Evolutionary conservation across 495 filamentous ascomycete species (phyloP).

Genomic region (Staphylotrichum longicolle): DNA sequence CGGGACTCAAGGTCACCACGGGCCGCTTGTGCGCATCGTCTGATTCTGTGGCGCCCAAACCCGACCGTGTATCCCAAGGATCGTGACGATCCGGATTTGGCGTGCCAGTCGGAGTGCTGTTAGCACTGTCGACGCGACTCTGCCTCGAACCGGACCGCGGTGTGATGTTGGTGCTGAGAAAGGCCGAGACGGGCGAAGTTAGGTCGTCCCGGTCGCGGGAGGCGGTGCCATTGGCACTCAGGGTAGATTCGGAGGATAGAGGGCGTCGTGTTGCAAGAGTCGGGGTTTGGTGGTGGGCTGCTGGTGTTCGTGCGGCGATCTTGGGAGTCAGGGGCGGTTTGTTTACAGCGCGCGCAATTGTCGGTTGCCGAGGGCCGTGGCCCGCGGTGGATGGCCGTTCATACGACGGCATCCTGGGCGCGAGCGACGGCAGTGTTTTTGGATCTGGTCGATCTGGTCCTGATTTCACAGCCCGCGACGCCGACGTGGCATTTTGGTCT

Average conservation of each 20-base stretch:
- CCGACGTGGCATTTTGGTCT: constrained; percentile 45
- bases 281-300: constrained; percentile 33
- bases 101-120: constrained; percentile 59
- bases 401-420: constrained; percentile 33
- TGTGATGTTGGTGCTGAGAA: constrained; percentile 64
- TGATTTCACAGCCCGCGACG: constrained; percentile 35
- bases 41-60: constrained; percentile 32
- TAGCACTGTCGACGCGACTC: constrained; percentile 62
- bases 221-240: constrained; percentile 18
- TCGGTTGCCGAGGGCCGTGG: constrained; percentile 33
- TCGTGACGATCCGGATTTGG: constrained; percentile 47
- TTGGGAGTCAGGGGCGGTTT: constrained; percentile 49
- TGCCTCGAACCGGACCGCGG: constrained; percentile 67
- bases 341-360: constrained; percentile 41
- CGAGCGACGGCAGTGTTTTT: constrained; percentile 30
- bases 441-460: constrained; percentile 30
- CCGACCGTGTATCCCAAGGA: constrained; percentile 39
- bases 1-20: constrained; percentile 35
- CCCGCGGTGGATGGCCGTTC: constrained; percentile 29
- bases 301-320: constrained; percentile 36
- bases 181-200: constrained; percentile 51
- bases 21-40: constrained; percentile 33
- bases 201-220: constrained; percentile 27
- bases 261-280: constrained; percentile 33
- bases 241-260: constrained; percentile 26